Evolutionary conservation across 805 yeast species (phyloP), one percentile per base, ranked within the genome.

Genomic region (Kodamaea laetipori): DNA sequence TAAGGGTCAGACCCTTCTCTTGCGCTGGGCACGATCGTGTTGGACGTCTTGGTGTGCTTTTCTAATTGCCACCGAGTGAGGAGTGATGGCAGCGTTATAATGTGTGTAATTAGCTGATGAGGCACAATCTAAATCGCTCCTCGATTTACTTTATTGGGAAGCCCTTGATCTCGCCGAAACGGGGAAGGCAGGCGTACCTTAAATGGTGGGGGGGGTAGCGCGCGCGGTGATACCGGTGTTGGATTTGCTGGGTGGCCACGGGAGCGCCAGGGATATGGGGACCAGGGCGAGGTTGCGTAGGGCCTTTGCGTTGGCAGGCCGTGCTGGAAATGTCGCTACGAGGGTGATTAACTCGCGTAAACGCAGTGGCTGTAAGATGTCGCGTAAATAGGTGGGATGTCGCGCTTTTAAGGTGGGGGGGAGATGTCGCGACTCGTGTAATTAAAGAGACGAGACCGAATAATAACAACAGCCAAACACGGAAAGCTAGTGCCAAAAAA

Each of bases 101-200:
- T 15, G 34, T 30, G 34, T 30, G 19, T 30, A 30, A 30, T 30
- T 30, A 30, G 34, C 24, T 21, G 24, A 21, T 6, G 24, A 6
- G 8, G 34, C 34, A 30, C 34, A 30, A 30, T 30, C 34, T 30
- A 13, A 30, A 30, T 30, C 34, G 24, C 24, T 21, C 34, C 34
- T 30, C 34, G 34, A 30, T 30, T 30, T 30, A 28, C 34, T 30
- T 13, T 13, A 30, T 15, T 12, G 11, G 34, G 34, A 30, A 30
- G 17, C 17, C 13, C 15, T 30, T 30, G 34, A 30, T 30, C 34
- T 30, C 15, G 34, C 34, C 34, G 34, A 30, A 30, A 13, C 9
- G 34, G 34, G 34, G 34, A 30, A 30, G 15, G 11, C 34, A 12
- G 34, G 11, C 34, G 34, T 30, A 16, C 34, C 34, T 30, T 30